Evolutionary conservation across 108 stramenopile species (phyloP), one percentile per base, ranked within the genome.

Genomic region (Fistulifera pelliculosa): DNA sequence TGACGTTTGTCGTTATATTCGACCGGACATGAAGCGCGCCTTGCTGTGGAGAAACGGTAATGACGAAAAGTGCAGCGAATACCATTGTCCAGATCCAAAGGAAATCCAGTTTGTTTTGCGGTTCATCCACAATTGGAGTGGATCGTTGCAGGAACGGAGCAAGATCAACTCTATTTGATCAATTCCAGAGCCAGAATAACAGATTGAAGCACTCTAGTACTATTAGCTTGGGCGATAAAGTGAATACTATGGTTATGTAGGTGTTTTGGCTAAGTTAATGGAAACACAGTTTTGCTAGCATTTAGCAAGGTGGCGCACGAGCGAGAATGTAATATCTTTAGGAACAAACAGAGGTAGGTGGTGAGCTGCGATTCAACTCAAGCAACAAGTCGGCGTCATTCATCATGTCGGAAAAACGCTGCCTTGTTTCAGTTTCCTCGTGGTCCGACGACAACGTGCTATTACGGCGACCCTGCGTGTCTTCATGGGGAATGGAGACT

Each of bases 301-400:
- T n/a, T n/a, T n/a, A n/a, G n/a, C n/a, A n/a, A n/a, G n/a, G n/a
- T n/a, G n/a, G n/a, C n/a, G n/a, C n/a, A n/a, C n/a, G n/a, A n/a
- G n/a, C n/a, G n/a, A n/a, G n/a, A n/a, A n/a, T n/a, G n/a, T n/a
- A n/a, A n/a, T n/a, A n/a, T n/a, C n/a, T 8, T 35, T 8, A 35
- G 31, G 31, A 35, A 35, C 31, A 35, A 35, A 35, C 31, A 3
- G 31, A 35, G 3, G 31, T 35, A 5, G 52, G 23, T 17, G 69
- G 69, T 19, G 69, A 60, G 23, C 62, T 49, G 53, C 66, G 60
- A 51, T 76, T 76, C 47, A 76, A 70, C 10, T 61, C 69, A 1
- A 76, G 52, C 44, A 76, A 55, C 62, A 76, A 51, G 31, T 69
- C 66, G 4, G 75, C 75, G 39, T 75, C 74, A 40, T 60, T 60